phyloP scores from a whole-genome alignment of 768 basidiomycete species.

The Russula foetens region DNA sequence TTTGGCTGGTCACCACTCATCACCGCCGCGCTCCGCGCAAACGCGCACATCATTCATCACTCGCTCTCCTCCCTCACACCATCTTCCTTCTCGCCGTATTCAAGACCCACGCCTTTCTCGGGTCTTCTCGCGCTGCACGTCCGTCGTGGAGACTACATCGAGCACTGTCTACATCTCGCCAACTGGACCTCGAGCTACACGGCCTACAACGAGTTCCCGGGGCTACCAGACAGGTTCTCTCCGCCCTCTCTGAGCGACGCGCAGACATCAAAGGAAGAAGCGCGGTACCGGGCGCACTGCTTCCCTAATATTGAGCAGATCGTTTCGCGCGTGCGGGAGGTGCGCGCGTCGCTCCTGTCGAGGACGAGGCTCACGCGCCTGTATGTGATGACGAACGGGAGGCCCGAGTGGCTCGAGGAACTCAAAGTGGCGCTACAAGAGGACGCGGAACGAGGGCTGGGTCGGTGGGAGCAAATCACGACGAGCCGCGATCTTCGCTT shows the following conservation, averaged over 20 bases:
- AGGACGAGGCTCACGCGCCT: slow-evolving; percentile 28
- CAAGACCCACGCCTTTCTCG: slow-evolving; percentile 23
- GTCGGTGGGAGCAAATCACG: slow-evolving; percentile 33
- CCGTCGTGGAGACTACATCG: slow-evolving; percentile 40
- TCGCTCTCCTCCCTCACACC: neutral
- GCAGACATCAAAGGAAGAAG: slow-evolving; percentile 15
- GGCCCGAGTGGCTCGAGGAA: slow-evolving; percentile 31
- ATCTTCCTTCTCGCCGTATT: neutral
- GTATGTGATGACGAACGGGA: slow-evolving; percentile 43
- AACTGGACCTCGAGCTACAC: slow-evolving; percentile 30
- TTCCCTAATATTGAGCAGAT: slow-evolving; percentile 36
- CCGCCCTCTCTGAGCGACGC: slow-evolving; percentile 17
- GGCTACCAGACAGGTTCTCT: slow-evolving; percentile 31
- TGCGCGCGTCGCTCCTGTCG: slow-evolving; percentile 23
- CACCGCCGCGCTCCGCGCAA: slow-evolving; percentile 27
- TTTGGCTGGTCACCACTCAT: slow-evolving; percentile 35
- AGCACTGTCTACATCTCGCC: slow-evolving; percentile 36
- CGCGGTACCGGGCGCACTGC: slow-evolving; percentile 33
- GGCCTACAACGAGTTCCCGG: slow-evolving; percentile 38
- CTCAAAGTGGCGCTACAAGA: slow-evolving; percentile 29
- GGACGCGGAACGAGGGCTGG: slow-evolving; percentile 3
- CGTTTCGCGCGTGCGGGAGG: slow-evolving; percentile 30
- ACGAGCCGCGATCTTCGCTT: slow-evolving; percentile 36
- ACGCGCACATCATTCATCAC: slow-evolving; percentile 23
- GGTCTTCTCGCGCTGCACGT: slow-evolving; percentile 42